phyloP scores from a whole-genome alignment of 116 monocot species.

The Posidonia oceanica region DNA sequence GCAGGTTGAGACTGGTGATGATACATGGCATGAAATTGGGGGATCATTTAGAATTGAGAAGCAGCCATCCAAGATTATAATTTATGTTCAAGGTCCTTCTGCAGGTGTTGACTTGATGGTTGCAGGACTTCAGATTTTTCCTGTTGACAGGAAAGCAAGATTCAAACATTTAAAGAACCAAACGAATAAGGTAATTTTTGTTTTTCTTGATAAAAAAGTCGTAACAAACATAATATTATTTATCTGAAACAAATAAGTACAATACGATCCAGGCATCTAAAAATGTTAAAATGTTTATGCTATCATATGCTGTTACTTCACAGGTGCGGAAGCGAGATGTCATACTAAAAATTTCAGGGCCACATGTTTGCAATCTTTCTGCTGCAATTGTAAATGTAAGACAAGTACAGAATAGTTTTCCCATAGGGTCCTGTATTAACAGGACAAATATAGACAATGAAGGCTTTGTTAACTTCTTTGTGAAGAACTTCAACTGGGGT shows the following conservation, averaged over 20 bases:
- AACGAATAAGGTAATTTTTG: constrained; percentile 57
- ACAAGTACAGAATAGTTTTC: constrained; percentile 63
- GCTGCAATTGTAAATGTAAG: constrained; percentile 39
- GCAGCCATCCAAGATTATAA: constrained; percentile 46
- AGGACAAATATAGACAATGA: constrained; percentile 82
- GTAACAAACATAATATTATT: not conserved
- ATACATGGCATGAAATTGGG: constrained; percentile 81
- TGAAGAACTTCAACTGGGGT: constrained; percentile 73
- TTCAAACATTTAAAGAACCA: constrained; percentile 52
- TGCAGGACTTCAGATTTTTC: constrained; percentile 71
- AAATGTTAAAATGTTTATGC: not conserved
- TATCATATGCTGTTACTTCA: constrained; percentile 2
- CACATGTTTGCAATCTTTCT: constrained; percentile 8
- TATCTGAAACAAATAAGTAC: not conserved
- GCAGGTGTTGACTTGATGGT: constrained; percentile 73
- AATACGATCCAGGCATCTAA: no score
- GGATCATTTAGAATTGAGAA: constrained; percentile 81
- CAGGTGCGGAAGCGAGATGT: constrained; percentile 85
- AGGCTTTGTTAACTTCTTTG: constrained; percentile 60
- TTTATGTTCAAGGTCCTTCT: constrained; percentile 72
- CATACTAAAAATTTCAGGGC: constrained; percentile 43
- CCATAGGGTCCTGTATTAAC: constrained; percentile 67
- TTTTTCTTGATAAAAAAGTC: not conserved
- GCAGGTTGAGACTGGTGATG: constrained; percentile 48
- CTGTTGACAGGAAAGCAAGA: constrained; percentile 66